Evolutionary conservation across 2,329 filamentous ascomycete genomes (phyloP).

Genomic region (Hortaea werneckii): DNA sequence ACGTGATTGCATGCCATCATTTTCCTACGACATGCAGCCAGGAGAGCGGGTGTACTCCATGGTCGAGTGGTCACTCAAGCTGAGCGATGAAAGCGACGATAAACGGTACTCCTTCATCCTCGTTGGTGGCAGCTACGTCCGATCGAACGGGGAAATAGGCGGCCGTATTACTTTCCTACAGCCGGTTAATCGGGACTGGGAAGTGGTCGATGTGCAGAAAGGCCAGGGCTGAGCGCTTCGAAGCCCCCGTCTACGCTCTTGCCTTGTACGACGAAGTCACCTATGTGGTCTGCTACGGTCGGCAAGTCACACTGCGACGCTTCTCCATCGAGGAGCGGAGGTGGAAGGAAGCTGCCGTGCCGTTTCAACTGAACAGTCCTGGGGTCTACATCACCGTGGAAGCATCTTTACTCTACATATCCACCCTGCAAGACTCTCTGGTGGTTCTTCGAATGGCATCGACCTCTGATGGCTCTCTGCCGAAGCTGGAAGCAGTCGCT

Average conservation of each 20-base stretch:
- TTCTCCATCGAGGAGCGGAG: slow-evolving; percentile 21
- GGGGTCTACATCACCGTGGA: slow-evolving; percentile 41
- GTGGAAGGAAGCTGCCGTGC: slow-evolving; percentile 22
- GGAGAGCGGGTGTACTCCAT: slow-evolving; percentile 53
- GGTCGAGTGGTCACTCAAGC: slow-evolving; percentile 46
- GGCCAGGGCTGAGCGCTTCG: slow-evolving; percentile 18
- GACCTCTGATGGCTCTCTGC: slow-evolving; percentile 27
- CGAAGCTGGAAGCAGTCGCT: slow-evolving; percentile 17
- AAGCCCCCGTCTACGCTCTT: slow-evolving; percentile 46
- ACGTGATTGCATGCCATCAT: slow-evolving; percentile 8
- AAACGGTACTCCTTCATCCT: slow-evolving; percentile 54
- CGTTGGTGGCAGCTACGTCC: slow-evolving; percentile 40
- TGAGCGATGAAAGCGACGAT: slow-evolving; percentile 31
- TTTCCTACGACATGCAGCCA: slow-evolving; percentile 35
- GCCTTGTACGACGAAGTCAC: slow-evolving; percentile 46
- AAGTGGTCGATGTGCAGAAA: slow-evolving; percentile 44
- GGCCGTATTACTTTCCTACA: slow-evolving; percentile 39
- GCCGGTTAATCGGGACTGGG: slow-evolving; percentile 27
- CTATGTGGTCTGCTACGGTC: slow-evolving; percentile 40
- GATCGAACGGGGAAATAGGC: slow-evolving; percentile 17
- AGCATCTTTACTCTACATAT: slow-evolving; percentile 40
- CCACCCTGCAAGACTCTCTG: slow-evolving; percentile 45
- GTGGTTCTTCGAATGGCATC: slow-evolving; percentile 31
- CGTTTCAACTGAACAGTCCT: slow-evolving; percentile 22
- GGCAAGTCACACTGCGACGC: slow-evolving; percentile 32